A percentile compares a stretch with the other conserved stretches of the same genome.
phyloP scores from a whole-genome alignment of 345 rosid genomes.

The Populus ilicifolia region DNA sequence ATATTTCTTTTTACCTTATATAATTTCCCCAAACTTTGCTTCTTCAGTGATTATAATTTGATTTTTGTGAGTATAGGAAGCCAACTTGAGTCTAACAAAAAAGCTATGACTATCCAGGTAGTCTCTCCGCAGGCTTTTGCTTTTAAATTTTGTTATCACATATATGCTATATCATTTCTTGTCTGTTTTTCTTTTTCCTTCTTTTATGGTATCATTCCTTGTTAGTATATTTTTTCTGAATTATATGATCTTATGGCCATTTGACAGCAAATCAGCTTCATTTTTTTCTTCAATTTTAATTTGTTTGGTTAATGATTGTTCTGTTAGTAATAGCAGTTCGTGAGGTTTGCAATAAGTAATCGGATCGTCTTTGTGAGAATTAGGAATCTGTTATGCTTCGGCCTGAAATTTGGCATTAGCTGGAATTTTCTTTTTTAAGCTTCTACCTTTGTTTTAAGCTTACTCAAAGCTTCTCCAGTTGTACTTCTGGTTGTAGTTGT shows the following conservation, averaged over 20 bases:
- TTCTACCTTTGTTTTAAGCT: background rate
- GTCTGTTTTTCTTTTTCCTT: background rate
- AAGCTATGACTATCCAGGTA: constrained; percentile 63
- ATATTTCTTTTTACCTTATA: background rate
- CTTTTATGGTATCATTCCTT: background rate
- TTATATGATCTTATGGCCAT: background rate
- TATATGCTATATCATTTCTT: background rate
- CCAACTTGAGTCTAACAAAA: constrained; percentile 56
- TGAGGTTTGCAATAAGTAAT: background rate
- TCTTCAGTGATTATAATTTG: background rate
- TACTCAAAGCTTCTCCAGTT: background rate
- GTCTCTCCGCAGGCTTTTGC: background rate
- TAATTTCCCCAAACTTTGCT: background rate
- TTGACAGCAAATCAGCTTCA: too few relatives aligned
- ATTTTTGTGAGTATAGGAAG: constrained; percentile 35
- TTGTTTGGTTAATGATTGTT: background rate
- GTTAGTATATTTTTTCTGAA: background rate
- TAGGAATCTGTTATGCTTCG: background rate
- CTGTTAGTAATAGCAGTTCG: background rate
- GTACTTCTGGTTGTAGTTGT: too few relatives aligned
- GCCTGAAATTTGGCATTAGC: background rate
- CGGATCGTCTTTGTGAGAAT: background rate
- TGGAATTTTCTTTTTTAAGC: background rate
- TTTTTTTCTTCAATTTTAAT: background rate
- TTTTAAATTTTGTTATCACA: background rate